A percentile compares a stretch with the other conserved stretches of the same genome.
Conservation (phyloP, 768 basidiomycete species). For the Lanmaoa pseudosensibilis region DNA sequence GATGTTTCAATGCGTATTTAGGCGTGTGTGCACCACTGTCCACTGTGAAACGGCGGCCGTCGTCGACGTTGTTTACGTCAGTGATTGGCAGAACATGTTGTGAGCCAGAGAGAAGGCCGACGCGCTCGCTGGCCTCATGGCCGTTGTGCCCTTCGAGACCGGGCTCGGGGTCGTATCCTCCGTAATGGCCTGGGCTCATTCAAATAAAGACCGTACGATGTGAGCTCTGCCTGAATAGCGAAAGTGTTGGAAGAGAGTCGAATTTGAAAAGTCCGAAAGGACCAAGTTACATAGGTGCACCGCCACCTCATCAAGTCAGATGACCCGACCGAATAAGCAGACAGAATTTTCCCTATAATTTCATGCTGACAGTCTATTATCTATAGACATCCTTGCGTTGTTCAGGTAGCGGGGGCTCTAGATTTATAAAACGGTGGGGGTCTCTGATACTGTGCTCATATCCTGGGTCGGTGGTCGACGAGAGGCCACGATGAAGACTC, state of each 20-base stretch:
- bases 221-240: not conserved
- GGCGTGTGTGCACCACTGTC: constrained; percentile 18
- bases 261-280: too few relatives aligned
- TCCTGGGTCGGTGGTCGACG: too few relatives aligned
- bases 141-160: constrained; percentile 8
- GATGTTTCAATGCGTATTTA: constrained; percentile 31
- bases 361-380: too few relatives aligned
- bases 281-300: too few relatives aligned
- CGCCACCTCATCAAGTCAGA: too few relatives aligned
- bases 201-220: not conserved
- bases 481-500: too few relatives aligned
- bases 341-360: too few relatives aligned
- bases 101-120: constrained; percentile 37
- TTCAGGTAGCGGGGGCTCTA: too few relatives aligned
- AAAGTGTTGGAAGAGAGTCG: not conserved
- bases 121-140: constrained; percentile 28
- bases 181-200: constrained; percentile 16
- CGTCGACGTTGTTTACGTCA: constrained; percentile 10
- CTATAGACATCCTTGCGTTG: too few relatives aligned
- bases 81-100: constrained; percentile 12
- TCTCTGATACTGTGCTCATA: too few relatives aligned
- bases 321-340: too few relatives aligned
- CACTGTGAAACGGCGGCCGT: not conserved
- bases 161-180: constrained; percentile 46
- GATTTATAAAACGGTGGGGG: too few relatives aligned